Conservation (phyloP, 495 filamentous ascomycete genomes). For the Hyaloscypha finlandica region DNA sequence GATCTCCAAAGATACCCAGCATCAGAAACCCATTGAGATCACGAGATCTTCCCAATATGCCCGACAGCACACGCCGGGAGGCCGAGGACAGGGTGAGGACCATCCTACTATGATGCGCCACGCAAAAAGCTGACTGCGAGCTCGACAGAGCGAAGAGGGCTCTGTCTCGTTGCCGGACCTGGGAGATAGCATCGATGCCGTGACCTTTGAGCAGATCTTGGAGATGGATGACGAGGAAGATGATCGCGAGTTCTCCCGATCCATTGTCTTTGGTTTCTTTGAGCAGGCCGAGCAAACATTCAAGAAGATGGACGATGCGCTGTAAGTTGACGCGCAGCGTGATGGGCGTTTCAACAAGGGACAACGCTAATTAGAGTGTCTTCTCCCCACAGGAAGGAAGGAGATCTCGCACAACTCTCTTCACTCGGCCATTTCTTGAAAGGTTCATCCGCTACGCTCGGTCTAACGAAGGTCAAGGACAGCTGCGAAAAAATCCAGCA, state of each 20-base stretch:
- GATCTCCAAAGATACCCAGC: neutral
- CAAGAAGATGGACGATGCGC: constrained; percentile 72
- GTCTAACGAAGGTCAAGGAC: constrained; percentile 88
- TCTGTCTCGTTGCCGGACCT: constrained; percentile 41
- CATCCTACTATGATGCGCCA: neutral
- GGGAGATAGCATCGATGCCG: constrained; percentile 72
- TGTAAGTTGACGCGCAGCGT: constrained; percentile 62
- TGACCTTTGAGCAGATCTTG: constrained; percentile 90
- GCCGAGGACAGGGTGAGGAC: constrained; percentile 30
- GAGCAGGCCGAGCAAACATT: constrained; percentile 89
- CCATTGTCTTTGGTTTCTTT: constrained; percentile 91
- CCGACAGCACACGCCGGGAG: constrained; percentile 24
- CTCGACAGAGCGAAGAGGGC: constrained; percentile 32
- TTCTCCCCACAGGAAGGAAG: constrained; percentile 52
- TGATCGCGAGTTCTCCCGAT: constrained; percentile 54
- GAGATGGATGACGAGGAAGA: constrained; percentile 38
- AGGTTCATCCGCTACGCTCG: constrained; percentile 95
- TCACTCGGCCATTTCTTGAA: constrained; percentile 93
- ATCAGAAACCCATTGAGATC: neutral
- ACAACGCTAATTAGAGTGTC: constrained; percentile 2
- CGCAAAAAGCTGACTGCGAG: constrained; percentile 3
- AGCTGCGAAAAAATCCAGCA: constrained; percentile 96
- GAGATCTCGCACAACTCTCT: constrained; percentile 73
- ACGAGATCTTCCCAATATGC: constrained; percentile 15
- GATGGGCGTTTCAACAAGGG: neutral